Base-by-base conservation (phyloP, 257 asterid genomes). In the Vinca minor region DNA sequence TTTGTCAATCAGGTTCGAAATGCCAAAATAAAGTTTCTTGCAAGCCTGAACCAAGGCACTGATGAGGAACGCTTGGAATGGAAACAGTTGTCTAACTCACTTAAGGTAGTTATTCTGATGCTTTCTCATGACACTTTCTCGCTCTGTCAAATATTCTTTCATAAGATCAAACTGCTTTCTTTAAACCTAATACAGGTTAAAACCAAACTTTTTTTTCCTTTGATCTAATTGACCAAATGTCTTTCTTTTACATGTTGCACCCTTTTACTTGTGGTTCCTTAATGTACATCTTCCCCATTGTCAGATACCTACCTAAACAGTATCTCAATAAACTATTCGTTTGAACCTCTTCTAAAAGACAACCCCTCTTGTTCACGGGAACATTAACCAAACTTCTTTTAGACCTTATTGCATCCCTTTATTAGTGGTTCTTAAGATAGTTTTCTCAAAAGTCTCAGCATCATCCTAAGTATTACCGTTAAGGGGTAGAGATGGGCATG, bases 11-110 rank as follows among this genome's bases (percentile, higher is more conserved):
- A 92, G 98, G 94, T 87, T 63, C 85, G 96, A 26, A 88, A 85
- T 82, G 91, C 97, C 70, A 89, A 92, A 82, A 85, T 92, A 69
- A 87, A 69, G 75, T 87, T 92, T 73, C 88, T 92, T 67, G 83
- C 88, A 60, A 76, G 84, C 77, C 82, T 87, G 69, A 87, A 79
- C 66, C 94, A 69, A 71, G 78, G 74, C 71, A 84, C 89, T 6
- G 88, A 82, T 3, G 91, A 89, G 85, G 96, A 89, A 73, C 74
- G 79, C 31, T 64, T 84, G 39, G 96, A 83, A 52, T 92, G 97
- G 96, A 87, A 71, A 69, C 84, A 84, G 81, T 78, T 89, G 75
- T 78, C 97, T 17, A 17, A 21, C 68, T 69, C 87, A 11, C 96
- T 92, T 36, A 92, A 87, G 96, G 96, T 88, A 70, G 65, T 68